Percentiles rank a stretch among this genome's conserved stretches.
phyloP scores from a whole-genome alignment of 2,329 filamentous ascomycete genomes.

The Alternaria ventricosa region DNA sequence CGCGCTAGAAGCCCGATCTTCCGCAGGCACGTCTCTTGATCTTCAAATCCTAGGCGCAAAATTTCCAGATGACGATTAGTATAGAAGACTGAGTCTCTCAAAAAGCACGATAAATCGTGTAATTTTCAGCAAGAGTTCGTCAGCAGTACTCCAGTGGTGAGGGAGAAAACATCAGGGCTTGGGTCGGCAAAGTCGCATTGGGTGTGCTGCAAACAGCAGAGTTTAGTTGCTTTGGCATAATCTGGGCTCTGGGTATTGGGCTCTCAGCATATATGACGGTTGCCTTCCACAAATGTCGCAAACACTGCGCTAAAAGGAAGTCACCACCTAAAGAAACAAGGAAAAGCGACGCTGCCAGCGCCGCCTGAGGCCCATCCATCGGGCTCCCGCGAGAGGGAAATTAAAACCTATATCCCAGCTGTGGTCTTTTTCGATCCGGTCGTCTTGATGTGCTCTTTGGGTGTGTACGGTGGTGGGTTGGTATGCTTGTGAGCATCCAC shows the following conservation, averaged over 20 bases:
- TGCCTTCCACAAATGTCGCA: not conserved
- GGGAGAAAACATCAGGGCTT: not conserved
- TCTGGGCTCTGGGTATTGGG: not conserved
- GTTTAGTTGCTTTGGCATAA: not conserved
- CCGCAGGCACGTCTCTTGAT: not conserved
- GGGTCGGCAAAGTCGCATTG: not conserved
- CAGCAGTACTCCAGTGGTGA: not conserved
- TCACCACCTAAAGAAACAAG: not conserved
- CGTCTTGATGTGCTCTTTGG: conserved; percentile 1
- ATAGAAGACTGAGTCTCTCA: not conserved
- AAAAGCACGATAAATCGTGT: not conserved
- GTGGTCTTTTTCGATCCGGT: not conserved
- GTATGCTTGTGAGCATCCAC: conserved; percentile 6
- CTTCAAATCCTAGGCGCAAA: not conserved
- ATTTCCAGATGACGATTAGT: not conserved
- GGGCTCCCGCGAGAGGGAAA: not conserved
- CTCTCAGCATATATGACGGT: not conserved
- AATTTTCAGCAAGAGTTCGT: not conserved
- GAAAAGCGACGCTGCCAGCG: not conserved
- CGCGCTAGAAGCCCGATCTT: not conserved
- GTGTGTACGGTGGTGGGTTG: not conserved
- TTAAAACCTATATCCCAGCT: not conserved
- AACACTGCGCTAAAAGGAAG: not conserved
- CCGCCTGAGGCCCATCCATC: not conserved
- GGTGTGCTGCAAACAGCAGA: not conserved